Evolutionary conservation across 2,329 filamentous ascomycete genomes (phyloP).

Genomic region (Fusarium irregulare): DNA sequence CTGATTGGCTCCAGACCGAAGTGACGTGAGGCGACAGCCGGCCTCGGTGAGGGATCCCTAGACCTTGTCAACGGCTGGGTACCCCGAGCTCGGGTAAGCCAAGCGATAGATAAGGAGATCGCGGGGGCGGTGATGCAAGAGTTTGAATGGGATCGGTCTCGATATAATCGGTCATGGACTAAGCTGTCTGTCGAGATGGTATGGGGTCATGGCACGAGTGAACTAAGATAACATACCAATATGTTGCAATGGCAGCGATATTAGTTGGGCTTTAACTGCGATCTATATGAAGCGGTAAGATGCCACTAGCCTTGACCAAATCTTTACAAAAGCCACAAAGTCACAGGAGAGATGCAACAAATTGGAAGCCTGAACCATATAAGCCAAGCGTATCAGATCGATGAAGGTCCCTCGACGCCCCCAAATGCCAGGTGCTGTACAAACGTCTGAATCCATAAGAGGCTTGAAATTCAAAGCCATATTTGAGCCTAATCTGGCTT

Average conservation of each 20-base stretch:
- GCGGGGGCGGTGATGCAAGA: conserved; percentile 8
- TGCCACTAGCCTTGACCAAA: not conserved
- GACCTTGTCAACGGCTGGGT: conserved; percentile 15
- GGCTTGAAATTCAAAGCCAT: not conserved
- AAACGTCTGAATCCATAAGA: not conserved
- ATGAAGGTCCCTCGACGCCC: not conserved
- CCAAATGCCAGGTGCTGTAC: not conserved
- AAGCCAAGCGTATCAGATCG: not conserved
- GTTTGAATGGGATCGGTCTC: not conserved
- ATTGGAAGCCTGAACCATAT: not conserved
- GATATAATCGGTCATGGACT: not conserved
- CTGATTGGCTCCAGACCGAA: conserved; percentile 17
- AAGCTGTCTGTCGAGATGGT: not conserved
- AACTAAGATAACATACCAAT: not conserved
- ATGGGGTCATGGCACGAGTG: not conserved
- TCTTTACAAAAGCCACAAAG: not conserved
- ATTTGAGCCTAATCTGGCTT: not conserved
- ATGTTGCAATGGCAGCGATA: not conserved
- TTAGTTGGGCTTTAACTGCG: not conserved
- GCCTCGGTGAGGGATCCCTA: conserved; percentile 14
- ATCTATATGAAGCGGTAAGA: not conserved
- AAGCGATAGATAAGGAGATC: conserved; percentile 1
- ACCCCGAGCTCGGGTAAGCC: conserved; percentile 4
- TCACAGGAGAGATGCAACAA: not conserved
- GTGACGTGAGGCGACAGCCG: conserved; percentile 2